A percentile compares a stretch with the other conserved stretches of the same genome.
Conservation (phyloP, 2,329 filamentous ascomycete species). For the Passalora sequoiae region DNA sequence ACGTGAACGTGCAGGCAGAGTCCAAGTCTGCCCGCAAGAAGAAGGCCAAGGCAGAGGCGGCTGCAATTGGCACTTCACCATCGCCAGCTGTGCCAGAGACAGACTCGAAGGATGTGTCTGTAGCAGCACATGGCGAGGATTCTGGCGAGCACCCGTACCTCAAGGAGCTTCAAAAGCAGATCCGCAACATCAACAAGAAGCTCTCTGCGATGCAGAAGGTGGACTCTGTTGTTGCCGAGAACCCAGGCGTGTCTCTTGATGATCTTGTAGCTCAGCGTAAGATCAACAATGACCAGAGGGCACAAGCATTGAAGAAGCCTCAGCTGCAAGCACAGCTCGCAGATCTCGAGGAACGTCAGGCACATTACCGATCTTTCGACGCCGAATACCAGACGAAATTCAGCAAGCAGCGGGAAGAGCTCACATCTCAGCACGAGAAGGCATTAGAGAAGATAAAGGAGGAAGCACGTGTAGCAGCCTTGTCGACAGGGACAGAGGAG, state of each 20-base stretch:
- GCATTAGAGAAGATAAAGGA: constrained; percentile 54
- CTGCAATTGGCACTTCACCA: constrained; percentile 21
- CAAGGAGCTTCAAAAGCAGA: constrained; percentile 86
- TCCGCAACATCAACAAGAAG: constrained; percentile 92
- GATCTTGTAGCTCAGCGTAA: constrained; percentile 65
- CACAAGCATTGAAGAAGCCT: constrained; percentile 72
- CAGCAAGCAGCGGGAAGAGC: constrained; percentile 52
- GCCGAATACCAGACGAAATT: constrained; percentile 62
- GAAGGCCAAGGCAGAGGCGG: constrained; percentile 39
- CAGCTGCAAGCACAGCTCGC: constrained; percentile 62
- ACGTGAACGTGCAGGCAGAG: constrained; percentile 30
- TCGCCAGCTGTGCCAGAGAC: constrained; percentile 17
- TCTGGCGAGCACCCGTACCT: constrained; percentile 70
- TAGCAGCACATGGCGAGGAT: constrained; percentile 45
- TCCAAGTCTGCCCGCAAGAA: constrained; percentile 50
- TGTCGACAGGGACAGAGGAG: constrained; percentile 43
- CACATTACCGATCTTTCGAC: constrained; percentile 70
- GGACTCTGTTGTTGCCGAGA: constrained; percentile 62
- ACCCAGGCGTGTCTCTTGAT: constrained; percentile 66
- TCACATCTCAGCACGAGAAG: constrained; percentile 52
- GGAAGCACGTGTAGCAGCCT: constrained; percentile 51
- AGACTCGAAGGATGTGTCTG: constrained; percentile 23
- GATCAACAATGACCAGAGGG: constrained; percentile 76
- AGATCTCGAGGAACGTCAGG: constrained; percentile 68
- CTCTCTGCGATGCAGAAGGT: constrained; percentile 72